Conservation (phyloP, 169 alveolate genomes). For the Cyclospora cayetanensis region DNA sequence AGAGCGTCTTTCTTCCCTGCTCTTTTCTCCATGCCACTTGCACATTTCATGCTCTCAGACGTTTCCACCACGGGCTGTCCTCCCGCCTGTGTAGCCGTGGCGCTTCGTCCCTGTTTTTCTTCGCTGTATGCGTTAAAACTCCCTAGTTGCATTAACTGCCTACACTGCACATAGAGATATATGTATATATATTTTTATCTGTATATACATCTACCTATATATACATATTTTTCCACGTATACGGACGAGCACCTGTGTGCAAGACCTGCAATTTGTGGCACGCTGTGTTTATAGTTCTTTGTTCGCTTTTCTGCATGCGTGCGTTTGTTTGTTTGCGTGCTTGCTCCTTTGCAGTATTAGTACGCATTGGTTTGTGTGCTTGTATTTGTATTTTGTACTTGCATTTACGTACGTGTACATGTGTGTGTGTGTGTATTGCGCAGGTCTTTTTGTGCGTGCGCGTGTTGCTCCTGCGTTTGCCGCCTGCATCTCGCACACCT, state of each 20-base stretch:
- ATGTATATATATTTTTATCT: background rate
- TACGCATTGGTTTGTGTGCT: background rate
- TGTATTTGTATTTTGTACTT: too few relatives aligned
- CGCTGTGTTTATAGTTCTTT: background rate
- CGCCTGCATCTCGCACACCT: constrained; percentile 75
- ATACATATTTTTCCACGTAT: too few relatives aligned
- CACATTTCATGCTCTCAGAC: too few relatives aligned
- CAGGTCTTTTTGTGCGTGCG: constrained; percentile 77
- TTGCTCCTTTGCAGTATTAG: background rate
- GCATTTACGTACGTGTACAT: background rate
- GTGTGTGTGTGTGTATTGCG: constrained; percentile 32
- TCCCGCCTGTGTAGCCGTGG: too few relatives aligned
- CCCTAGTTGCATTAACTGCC: background rate
- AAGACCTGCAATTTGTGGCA: too few relatives aligned
- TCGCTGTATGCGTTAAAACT: too few relatives aligned
- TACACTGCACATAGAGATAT: too few relatives aligned
- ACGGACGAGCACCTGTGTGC: too few relatives aligned
- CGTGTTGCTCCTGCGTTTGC: constrained; percentile 74
- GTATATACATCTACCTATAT: background rate
- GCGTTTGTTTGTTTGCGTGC: background rate
- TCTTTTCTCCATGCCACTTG: background rate
- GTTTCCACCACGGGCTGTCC: too few relatives aligned
- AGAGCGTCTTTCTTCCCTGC: background rate
- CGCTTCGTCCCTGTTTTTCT: too few relatives aligned
- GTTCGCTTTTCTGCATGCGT: background rate